Conservation (phyloP, 345 rosid genomes). For the Adansonia digitata region DNA sequence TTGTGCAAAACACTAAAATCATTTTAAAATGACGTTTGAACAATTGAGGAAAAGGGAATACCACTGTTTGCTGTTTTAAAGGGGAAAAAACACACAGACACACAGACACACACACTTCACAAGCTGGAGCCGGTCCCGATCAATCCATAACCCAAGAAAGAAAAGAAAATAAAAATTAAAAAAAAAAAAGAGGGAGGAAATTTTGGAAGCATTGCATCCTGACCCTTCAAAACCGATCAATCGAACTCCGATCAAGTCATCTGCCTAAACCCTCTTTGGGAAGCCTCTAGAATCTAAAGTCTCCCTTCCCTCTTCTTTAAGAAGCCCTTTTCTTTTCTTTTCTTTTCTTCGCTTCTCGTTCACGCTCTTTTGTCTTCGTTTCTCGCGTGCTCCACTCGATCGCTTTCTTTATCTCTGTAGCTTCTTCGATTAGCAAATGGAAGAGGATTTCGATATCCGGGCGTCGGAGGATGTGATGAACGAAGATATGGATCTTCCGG, state of each 20-base stretch:
- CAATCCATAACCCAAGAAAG: too few relatives aligned
- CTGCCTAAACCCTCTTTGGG: constrained; percentile 11
- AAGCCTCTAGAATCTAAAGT: constrained; percentile 46
- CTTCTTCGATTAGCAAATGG: constrained; percentile 27
- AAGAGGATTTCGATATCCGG: constrained; percentile 52
- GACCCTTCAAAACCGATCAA: not conserved
- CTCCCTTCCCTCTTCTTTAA: not conserved
- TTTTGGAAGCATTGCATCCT: constrained; percentile 16
- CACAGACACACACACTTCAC: too few relatives aligned
- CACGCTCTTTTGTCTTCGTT: not conserved
- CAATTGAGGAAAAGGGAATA: too few relatives aligned
- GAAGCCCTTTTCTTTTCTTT: not conserved
- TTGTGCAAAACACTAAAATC: too few relatives aligned
- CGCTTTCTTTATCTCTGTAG: not conserved
- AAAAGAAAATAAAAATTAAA: too few relatives aligned
- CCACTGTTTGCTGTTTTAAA: too few relatives aligned
- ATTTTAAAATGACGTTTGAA: too few relatives aligned
- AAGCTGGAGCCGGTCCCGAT: too few relatives aligned
- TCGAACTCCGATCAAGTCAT: not conserved
- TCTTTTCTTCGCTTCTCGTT: too few relatives aligned
- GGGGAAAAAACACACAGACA: too few relatives aligned
- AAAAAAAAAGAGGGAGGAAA: not conserved
- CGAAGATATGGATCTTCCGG: constrained; percentile 50
- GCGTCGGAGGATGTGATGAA: constrained; percentile 37
- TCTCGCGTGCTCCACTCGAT: not conserved